Conservation (phyloP, 2,329 filamentous ascomycete species). For the Magnaporthiopsis poae region DNA sequence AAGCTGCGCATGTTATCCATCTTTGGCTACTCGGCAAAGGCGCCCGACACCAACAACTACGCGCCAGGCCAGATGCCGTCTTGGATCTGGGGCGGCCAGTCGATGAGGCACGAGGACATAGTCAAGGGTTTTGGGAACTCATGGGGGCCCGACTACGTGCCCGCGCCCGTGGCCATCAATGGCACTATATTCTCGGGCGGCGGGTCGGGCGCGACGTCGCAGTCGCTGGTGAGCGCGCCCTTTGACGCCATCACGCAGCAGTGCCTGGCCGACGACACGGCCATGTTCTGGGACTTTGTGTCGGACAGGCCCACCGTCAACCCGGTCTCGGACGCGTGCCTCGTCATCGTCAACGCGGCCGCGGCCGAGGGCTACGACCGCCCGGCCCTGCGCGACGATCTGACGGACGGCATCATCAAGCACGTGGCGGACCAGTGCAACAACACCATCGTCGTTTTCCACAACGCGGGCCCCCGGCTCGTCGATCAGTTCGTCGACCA, state of each 20-base stretch:
- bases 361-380: constrained; percentile 62
- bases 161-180: constrained; percentile 25
- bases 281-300: constrained; percentile 49
- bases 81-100: constrained; percentile 31
- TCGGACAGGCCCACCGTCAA: constrained; percentile 38
- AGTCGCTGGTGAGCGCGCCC: constrained; percentile 37
- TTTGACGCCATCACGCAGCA: constrained; percentile 44
- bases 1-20: constrained; percentile 42
- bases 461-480: constrained; percentile 51
- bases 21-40: constrained; percentile 51
- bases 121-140: constrained; percentile 8
- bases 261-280: constrained; percentile 45
- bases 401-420: constrained; percentile 46
- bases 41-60: constrained; percentile 31
- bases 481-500: constrained; percentile 54
- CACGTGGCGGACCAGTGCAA: constrained; percentile 48
- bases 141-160: background rate
- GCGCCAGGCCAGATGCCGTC: constrained; percentile 25
- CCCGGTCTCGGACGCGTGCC: constrained; percentile 50
- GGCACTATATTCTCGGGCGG: constrained; percentile 35
- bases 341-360: constrained; percentile 57
- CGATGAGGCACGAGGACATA: constrained; percentile 13
- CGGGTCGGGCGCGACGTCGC: constrained; percentile 22
- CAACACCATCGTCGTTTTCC: constrained; percentile 56
- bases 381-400: constrained; percentile 54